Base-by-base conservation (phyloP, 2,329 filamentous ascomycete genomes). In the Colletotrichum acutatum region DNA sequence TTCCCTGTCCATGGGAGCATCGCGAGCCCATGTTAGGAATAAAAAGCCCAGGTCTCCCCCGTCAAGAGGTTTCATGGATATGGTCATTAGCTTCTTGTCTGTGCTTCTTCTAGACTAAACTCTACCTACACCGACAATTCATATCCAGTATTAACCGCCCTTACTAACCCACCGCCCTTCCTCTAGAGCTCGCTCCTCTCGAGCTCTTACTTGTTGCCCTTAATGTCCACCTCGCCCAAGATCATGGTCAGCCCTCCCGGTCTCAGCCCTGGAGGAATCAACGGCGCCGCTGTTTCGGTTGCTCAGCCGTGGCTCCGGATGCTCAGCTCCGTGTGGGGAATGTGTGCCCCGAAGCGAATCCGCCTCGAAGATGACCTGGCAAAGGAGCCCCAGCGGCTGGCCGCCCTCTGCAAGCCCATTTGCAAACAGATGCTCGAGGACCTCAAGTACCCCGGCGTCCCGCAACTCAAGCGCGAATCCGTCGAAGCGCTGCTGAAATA, bases 401-500 rank as follows among this genome's bases (percentile, higher is more conserved):
- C 72, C 2, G 24, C 49, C 6, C 46, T 62, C 28, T 61, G 57
- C 58, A 54, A 54, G 26, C 72, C 72, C 37, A 57, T 75, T 9
- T 74, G 73, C 28, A 28, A 53, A 9, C 46, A 68, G 12, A 62
- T 76, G 70, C 61, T 76, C 19, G 28, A 34, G 52, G 24, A 56
- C 32, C 49, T 76, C 37, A 62, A 67, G 19, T 76, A 76, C 22
- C 74, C 74, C 8, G 74, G 74, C 5, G 74, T 68, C 3, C 74
- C 74, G 7, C 26, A 58, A 30, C 49, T 76, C 54, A 71, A 75
- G 67, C 53, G 42, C 14, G 74, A 76, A 49, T 46, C 70, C 22
- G 67, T 76, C 19, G 74, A 76, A 46, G 71, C 68, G 30, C 65
- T 76, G 34, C 57, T 76, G 14, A 42, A 71, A 32, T 76, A 76